Base-by-base conservation (phyloP, 1,284 basidiomycete genomes). In the Filobasidium uniguttulatum region DNA sequence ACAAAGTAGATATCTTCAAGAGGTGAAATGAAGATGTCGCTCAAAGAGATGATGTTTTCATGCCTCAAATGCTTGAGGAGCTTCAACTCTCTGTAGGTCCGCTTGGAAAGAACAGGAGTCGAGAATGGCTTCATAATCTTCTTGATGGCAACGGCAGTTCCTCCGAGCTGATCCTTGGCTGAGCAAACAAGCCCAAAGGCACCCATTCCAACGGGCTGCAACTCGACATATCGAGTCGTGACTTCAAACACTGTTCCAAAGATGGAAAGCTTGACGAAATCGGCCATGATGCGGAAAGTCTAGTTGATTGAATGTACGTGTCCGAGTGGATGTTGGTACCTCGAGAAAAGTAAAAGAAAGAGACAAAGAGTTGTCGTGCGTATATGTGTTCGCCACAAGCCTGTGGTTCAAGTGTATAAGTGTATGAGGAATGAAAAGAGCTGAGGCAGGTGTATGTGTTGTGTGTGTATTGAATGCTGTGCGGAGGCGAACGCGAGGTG, bases 151-250 rank as follows among this genome's bases (percentile, higher is more conserved):
- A 96, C 91, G 23, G 88, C 87, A 29, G 88, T 82, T 48, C 81
- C 84, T 6, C 90, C 94, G 47, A 98, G 78, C 72, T 97, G 90
- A 70, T 98, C 94, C 71, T 94, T 97, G 41, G 93, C 90, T 17
- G 93, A 97, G 86, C 90, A 96, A 44, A 96, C 90, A 53, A 96
- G 83, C 55, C 90, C 90, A 64, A 94, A 94, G 38, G 90, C 90
- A 58, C 90, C 93, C 93, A 98, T 98, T 69, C 93, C 94, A 43
- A 98, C 93, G n/a, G 93, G 93, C 68, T 98, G 94, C 22, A 99
- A 81, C 74, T 98, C 93, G 67, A 94, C 85, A 86, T 99, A 99
- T 62, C 93, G 81, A 52, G 89, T 94, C 17, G 90, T 94, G 49
- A 96, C 90, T 81, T 96, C 69, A 53, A 65, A 70, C 52, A 71